phyloP scores from a whole-genome alignment of 176 grass and related monocot species.

The Chrysopogon serrulatus region DNA sequence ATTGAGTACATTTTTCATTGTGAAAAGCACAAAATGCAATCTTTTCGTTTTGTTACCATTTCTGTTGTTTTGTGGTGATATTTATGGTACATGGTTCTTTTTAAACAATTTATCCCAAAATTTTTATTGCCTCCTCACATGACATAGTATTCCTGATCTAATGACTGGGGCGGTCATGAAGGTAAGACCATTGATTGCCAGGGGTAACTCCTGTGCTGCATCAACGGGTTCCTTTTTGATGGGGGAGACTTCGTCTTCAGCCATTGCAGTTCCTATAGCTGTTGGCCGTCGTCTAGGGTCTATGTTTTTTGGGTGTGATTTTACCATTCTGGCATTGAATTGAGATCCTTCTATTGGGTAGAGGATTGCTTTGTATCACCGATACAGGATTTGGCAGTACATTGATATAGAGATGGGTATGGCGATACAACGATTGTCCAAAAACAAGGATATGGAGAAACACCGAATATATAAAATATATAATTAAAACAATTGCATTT shows the following conservation, averaged over 20 bases:
- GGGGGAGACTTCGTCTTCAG: background rate
- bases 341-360: background rate
- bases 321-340: background rate
- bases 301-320: background rate
- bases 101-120: background rate
- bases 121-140: background rate
- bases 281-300: background rate
- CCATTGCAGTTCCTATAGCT: background rate
- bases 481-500: background rate
- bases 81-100: background rate
- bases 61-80: slow-evolving; percentile 8
- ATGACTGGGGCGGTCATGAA: background rate
- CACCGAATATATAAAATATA: background rate
- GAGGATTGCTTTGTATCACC: background rate
- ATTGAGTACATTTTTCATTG: background rate
- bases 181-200: background rate
- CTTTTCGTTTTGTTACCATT: background rate
- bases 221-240: background rate
- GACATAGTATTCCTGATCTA: background rate
- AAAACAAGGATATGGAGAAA: background rate
- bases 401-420: background rate
- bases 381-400: no score
- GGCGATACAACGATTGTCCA: background rate
- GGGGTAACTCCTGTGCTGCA: background rate
- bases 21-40: background rate